Conservation (phyloP, 2,329 filamentous ascomycete species). For the Pezicula rhizophila region DNA sequence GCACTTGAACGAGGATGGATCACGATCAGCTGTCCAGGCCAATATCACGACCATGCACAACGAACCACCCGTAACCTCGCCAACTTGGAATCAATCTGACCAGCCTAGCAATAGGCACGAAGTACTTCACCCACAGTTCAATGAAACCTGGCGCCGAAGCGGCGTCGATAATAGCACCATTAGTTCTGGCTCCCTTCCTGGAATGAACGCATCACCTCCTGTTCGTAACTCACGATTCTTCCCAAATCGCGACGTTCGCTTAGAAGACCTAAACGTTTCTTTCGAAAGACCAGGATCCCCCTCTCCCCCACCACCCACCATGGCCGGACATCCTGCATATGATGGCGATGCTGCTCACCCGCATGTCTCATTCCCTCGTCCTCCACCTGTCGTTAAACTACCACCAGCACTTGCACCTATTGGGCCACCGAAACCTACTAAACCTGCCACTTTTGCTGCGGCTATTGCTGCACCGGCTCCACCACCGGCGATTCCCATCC, state of each 20-base stretch:
- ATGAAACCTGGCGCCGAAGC: constrained; percentile 12
- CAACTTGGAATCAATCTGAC: background rate
- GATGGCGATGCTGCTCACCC: constrained; percentile 60
- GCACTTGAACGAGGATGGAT: constrained; percentile 23
- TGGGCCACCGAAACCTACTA: constrained; percentile 36
- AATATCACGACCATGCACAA: constrained; percentile 13
- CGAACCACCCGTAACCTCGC: background rate
- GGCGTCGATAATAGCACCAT: background rate
- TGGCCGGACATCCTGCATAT: constrained; percentile 66
- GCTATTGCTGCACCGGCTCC: constrained; percentile 29
- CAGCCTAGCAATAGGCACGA: constrained; percentile 8
- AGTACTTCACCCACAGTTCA: constrained; percentile 18
- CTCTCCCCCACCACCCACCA: constrained; percentile 66
- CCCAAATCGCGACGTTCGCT: constrained; percentile 43
- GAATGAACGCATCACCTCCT: constrained; percentile 33
- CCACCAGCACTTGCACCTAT: constrained; percentile 41
- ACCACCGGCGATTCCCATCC: constrained; percentile 11
- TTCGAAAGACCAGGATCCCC: constrained; percentile 45
- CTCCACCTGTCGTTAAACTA: constrained; percentile 73
- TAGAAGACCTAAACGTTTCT: constrained; percentile 30
- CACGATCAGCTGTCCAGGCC: constrained; percentile 18
- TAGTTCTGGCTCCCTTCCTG: constrained; percentile 2
- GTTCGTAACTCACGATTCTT: constrained; percentile 56
- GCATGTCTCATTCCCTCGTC: constrained; percentile 62
- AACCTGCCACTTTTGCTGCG: constrained; percentile 37